Evolutionary conservation across 805 yeast genomes (phyloP).

Genomic region (Kazachstania martiniae): DNA sequence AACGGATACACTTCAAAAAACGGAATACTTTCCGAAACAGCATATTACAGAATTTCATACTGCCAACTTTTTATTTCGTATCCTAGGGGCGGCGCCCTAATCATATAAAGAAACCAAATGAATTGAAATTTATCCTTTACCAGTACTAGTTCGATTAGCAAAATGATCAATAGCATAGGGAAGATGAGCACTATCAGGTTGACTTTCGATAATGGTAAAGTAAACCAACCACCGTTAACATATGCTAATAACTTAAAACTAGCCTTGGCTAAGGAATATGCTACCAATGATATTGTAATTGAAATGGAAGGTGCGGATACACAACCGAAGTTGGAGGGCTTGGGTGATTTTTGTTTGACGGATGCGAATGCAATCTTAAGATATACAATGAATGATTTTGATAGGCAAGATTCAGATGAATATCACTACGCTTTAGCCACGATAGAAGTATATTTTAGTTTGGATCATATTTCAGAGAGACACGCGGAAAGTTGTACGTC

Average conservation of each 20-base stretch:
- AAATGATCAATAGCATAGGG: too few species aligned
- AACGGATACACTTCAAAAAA: too few species aligned
- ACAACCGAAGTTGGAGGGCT: constrained; percentile 16
- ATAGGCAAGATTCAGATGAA: constrained; percentile 25
- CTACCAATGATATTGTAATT: constrained; percentile 12
- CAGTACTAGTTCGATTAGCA: too few species aligned
- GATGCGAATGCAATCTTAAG: constrained; percentile 64
- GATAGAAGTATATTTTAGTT: constrained; percentile 14
- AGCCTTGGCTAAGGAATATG: constrained; percentile 20
- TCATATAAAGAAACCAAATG: too few species aligned
- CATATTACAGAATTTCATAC: too few species aligned
- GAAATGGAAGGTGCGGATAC: constrained; percentile 15
- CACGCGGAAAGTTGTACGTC: constrained; percentile 28
- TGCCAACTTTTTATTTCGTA: too few species aligned
- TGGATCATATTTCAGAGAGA: constrained; percentile 30
- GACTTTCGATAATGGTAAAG: not conserved
- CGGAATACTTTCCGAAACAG: too few species aligned
- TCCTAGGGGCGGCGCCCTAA: too few species aligned
- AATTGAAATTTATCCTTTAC: too few species aligned
- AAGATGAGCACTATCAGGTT: too few species aligned
- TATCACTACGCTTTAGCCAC: constrained; percentile 17
- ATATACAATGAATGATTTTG: constrained; percentile 43
- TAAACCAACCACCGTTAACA: constrained; percentile 4
- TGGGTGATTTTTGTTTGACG: constrained; percentile 32
- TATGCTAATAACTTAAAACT: constrained; percentile 24